Conservation (phyloP, 257 asterid genomes). For the Paulownia fortunei region DNA sequence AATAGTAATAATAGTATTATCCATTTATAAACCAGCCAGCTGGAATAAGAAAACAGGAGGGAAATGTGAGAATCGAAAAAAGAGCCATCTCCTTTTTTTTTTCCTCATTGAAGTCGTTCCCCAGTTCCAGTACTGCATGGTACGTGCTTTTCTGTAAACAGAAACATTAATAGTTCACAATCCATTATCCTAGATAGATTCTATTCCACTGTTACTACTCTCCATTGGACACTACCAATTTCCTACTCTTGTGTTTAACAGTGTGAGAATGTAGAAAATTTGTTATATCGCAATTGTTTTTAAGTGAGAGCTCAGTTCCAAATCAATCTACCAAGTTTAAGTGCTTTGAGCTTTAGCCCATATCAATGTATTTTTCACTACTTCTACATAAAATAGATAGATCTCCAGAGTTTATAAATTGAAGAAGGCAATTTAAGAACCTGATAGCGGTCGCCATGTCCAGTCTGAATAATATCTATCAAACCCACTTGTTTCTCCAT, state of each 20-base stretch:
- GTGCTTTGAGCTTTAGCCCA: background rate
- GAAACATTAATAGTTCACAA: background rate
- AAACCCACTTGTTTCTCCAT: slow-evolving; percentile 69
- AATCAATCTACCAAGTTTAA: background rate
- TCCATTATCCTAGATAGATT: background rate
- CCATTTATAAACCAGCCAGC: background rate
- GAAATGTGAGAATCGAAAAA: background rate
- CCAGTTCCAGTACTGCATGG: background rate
- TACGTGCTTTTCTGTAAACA: background rate
- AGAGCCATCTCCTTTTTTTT: background rate
- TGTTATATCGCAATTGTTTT: background rate
- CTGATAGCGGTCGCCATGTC: slow-evolving; percentile 81
- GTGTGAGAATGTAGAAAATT: background rate
- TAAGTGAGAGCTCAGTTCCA: background rate
- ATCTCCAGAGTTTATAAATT: background rate
- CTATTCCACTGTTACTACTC: no score
- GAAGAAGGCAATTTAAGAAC: slow-evolving; percentile 38
- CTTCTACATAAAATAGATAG: background rate
- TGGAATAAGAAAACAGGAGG: background rate
- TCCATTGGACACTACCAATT: no score
- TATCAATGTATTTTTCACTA: background rate
- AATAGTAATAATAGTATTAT: background rate
- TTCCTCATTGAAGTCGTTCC: background rate
- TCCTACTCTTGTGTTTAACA: background rate
- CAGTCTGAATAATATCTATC: slow-evolving; percentile 72